Conservation (phyloP, 768 basidiomycete genomes). For the Hydnum rufescens region DNA sequence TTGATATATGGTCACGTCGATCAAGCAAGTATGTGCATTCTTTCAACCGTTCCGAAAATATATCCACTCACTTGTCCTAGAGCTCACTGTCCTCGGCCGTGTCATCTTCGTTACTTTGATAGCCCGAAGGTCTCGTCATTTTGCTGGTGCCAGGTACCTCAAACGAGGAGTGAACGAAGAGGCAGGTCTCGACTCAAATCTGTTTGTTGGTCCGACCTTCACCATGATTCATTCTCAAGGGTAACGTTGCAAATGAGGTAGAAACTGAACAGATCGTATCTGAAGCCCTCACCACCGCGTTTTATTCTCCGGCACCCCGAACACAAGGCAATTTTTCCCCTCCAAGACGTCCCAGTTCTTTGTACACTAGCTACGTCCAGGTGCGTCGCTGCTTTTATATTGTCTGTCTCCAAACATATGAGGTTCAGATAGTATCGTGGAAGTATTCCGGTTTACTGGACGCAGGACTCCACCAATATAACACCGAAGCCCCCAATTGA, state of each 20-base stretch:
- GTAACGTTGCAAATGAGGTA: slow-evolving; percentile 96
- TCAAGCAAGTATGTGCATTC: slow-evolving; percentile 66
- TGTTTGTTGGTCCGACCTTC: too few species aligned
- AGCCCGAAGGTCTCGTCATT: slow-evolving; percentile 82
- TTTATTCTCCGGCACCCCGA: slow-evolving; percentile 46
- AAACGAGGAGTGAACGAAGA: slow-evolving; percentile 90
- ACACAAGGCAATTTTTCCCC: slow-evolving; percentile 9
- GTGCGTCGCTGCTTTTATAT: slow-evolving; percentile 19
- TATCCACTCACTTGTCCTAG: slow-evolving; percentile 25
- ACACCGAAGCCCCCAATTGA: slow-evolving; percentile 90
- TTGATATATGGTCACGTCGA: slow-evolving; percentile 93
- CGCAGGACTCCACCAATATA: slow-evolving; percentile 80
- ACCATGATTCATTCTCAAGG: slow-evolving; percentile 27
- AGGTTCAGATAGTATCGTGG: slow-evolving; percentile 83
- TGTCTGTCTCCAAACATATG: background rate
- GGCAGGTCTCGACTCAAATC: slow-evolving; percentile 24
- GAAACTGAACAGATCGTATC: slow-evolving; percentile 97
- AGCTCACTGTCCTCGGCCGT: slow-evolving; percentile 74
- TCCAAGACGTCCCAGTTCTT: slow-evolving; percentile 35
- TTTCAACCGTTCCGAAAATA: background rate
- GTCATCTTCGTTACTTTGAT: slow-evolving; percentile 90
- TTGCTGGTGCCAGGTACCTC: slow-evolving; percentile 85
- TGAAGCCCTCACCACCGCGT: slow-evolving; percentile 74
- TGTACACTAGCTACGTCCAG: slow-evolving; percentile 92
- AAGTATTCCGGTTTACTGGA: slow-evolving; percentile 93